Evolutionary conservation across 1,284 basidiomycete species (phyloP).

Genomic region (Neonothopanus nambi): DNA sequence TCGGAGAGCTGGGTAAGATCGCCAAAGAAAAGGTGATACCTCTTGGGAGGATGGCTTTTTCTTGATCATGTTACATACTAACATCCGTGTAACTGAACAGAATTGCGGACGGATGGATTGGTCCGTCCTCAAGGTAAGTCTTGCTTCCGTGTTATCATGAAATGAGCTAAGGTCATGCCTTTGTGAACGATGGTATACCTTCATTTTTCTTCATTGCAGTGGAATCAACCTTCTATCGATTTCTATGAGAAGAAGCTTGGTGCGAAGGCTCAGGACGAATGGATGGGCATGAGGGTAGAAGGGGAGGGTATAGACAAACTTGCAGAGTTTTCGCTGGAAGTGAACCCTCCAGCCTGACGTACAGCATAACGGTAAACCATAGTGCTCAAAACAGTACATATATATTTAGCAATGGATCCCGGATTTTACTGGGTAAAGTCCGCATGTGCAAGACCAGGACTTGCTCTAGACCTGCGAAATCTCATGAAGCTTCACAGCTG

Average conservation of each 20-base stretch:
- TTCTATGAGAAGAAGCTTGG: conserved; percentile 85
- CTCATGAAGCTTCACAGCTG: too few relatives aligned
- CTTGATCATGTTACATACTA: too few relatives aligned
- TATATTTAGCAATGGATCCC: background rate
- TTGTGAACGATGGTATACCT: conserved; percentile 10
- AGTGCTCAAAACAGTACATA: background rate
- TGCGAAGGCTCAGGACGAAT: conserved; percentile 77
- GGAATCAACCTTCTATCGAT: conserved; percentile 91
- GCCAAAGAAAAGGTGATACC: conserved; percentile 81
- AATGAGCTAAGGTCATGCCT: background rate
- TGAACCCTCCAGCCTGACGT: background rate
- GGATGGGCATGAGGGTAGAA: conserved; percentile 89
- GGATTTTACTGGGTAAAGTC: too few relatives aligned
- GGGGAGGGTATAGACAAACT: conserved; percentile 68
- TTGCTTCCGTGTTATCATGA: background rate
- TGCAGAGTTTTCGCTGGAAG: conserved; percentile 17
- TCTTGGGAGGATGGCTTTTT: too few relatives aligned
- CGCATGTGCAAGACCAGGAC: too few relatives aligned
- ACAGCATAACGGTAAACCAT: too few relatives aligned
- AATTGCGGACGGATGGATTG: conserved; percentile 88
- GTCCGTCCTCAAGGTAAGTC: conserved; percentile 81
- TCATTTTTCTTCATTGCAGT: conserved; percentile 48
- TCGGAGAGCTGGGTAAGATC: conserved; percentile 79
- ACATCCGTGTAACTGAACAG: conserved; percentile 32
- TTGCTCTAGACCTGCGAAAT: too few relatives aligned